Conservation (phyloP, 1,139 yeast species). For the Pichia sp. region DNA sequence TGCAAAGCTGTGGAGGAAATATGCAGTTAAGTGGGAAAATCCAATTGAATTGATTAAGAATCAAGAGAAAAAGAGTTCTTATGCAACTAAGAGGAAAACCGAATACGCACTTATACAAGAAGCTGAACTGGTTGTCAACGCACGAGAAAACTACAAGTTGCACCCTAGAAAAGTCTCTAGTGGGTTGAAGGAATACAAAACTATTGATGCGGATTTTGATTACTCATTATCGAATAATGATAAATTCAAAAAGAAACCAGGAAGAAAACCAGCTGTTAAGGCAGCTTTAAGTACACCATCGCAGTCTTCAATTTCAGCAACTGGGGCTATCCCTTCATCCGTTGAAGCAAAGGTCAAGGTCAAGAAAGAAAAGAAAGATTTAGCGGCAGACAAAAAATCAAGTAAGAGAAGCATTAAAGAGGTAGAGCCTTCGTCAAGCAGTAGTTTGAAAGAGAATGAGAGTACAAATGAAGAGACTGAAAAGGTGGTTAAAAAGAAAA, state of each 20-base stretch:
- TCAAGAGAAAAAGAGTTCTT: slow-evolving; percentile 39
- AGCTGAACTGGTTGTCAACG: slow-evolving; percentile 52
- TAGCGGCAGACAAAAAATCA: background rate
- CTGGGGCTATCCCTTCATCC: background rate
- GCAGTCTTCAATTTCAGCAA: background rate
- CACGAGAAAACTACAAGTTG: slow-evolving; percentile 35
- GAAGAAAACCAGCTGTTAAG: background rate
- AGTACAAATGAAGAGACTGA: background rate
- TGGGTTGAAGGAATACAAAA: slow-evolving; percentile 13
- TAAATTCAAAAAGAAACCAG: slow-evolving; percentile 3
- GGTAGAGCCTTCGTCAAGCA: background rate
- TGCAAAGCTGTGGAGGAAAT: slow-evolving; percentile 86
- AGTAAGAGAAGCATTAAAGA: background rate
- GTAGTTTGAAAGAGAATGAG: background rate
- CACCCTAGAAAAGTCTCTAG: slow-evolving; percentile 18
- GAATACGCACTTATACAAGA: slow-evolving; percentile 75
- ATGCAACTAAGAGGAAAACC: slow-evolving; percentile 54
- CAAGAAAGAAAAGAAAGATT: slow-evolving; percentile 8
- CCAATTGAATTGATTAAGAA: slow-evolving; percentile 65
- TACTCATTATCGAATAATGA: slow-evolving; percentile 1
- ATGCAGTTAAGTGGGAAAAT: slow-evolving; percentile 85
- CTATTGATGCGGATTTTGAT: slow-evolving; percentile 16
- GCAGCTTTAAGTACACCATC: background rate
- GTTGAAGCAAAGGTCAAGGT: slow-evolving; percentile 2
- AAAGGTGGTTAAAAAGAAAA: slow-evolving; percentile 5